These are phyloP conservation scores for Monilinia polystroma DNA, from an alignment of 2,329 filamentous ascomycete species.

Conservation along the genomic window DNA sequence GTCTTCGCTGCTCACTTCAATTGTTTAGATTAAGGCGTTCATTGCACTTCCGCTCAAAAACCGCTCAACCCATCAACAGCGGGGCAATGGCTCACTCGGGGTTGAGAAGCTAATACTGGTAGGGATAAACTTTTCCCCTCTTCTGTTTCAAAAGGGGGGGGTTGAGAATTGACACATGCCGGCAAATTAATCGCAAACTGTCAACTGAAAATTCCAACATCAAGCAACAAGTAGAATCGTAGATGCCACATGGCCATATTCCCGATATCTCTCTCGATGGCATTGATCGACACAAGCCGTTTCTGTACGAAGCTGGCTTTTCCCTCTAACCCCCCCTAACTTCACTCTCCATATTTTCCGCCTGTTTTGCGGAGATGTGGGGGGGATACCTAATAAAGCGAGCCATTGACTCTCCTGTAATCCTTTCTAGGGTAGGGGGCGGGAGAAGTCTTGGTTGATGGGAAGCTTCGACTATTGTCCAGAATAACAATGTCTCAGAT, in stretches of 20 bases:
- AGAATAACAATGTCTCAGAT: conserved; percentile 2
- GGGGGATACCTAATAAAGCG: background rate
- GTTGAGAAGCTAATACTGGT: background rate
- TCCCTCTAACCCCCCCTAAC: background rate
- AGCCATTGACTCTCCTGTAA: background rate
- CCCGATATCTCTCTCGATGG: background rate
- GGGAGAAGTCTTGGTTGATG: background rate
- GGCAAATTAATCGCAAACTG: background rate
- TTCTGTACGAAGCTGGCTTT: background rate
- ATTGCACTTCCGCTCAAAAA: background rate
- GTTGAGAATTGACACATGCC: background rate
- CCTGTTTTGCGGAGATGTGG: conserved; percentile 16
- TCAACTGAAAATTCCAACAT: background rate
- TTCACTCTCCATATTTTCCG: conserved; percentile 13
- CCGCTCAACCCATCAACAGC: conserved; percentile 1
- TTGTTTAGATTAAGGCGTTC: background rate
- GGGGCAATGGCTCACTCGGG: background rate
- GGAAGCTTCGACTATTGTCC: background rate
- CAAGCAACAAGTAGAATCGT: background rate
- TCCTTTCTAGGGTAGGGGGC: background rate
- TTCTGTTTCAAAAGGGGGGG: background rate
- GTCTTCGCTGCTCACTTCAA: background rate
- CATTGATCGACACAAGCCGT: conserved; percentile 1
- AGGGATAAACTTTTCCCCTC: background rate
- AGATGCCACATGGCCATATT: background rate